Conservation (phyloP, 2,329 filamentous ascomycete species). For the Bipolaris zeicola region DNA sequence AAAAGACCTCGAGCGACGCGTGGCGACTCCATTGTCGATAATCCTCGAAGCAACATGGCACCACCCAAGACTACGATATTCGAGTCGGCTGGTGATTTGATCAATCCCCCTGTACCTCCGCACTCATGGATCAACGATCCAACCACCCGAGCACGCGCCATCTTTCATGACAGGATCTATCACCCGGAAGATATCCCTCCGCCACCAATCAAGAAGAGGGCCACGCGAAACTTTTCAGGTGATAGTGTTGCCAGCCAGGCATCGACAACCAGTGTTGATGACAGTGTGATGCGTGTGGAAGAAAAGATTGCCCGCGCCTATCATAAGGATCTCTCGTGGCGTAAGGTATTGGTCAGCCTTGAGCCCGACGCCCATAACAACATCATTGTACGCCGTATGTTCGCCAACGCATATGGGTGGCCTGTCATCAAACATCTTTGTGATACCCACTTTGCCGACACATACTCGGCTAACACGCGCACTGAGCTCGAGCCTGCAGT, state of each 20-base stretch:
- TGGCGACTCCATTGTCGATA: slow-evolving; percentile 58
- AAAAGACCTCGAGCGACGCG: slow-evolving; percentile 54
- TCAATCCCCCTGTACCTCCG: slow-evolving; percentile 86
- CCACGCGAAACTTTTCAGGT: slow-evolving; percentile 45
- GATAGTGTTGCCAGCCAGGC: slow-evolving; percentile 38
- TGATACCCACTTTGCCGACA: slow-evolving; percentile 90
- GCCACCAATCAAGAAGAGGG: slow-evolving; percentile 62
- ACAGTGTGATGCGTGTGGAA: slow-evolving; percentile 83
- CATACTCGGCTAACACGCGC: slow-evolving; percentile 65
- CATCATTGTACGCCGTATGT: slow-evolving; percentile 94
- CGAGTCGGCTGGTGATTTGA: slow-evolving; percentile 88
- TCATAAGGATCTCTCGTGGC: slow-evolving; percentile 89
- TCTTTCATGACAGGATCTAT: slow-evolving; percentile 96
- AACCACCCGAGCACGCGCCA: slow-evolving; percentile 78
- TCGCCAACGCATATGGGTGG: slow-evolving; percentile 97
- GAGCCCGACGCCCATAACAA: slow-evolving; percentile 99
- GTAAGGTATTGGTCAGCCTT: slow-evolving; percentile 92
- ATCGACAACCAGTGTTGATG: slow-evolving; percentile 43
- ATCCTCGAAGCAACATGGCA: slow-evolving; percentile 60
- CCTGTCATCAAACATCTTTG: slow-evolving; percentile 94
- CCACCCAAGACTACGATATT: slow-evolving; percentile 93
- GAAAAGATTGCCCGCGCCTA: slow-evolving; percentile 98
- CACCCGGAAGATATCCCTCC: slow-evolving; percentile 91
- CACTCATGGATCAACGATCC: slow-evolving; percentile 85
- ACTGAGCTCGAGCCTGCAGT: slow-evolving; percentile 70